phyloP scores from a whole-genome alignment of 495 filamentous ascomycete genomes.

The Aspergillus wentii region DNA sequence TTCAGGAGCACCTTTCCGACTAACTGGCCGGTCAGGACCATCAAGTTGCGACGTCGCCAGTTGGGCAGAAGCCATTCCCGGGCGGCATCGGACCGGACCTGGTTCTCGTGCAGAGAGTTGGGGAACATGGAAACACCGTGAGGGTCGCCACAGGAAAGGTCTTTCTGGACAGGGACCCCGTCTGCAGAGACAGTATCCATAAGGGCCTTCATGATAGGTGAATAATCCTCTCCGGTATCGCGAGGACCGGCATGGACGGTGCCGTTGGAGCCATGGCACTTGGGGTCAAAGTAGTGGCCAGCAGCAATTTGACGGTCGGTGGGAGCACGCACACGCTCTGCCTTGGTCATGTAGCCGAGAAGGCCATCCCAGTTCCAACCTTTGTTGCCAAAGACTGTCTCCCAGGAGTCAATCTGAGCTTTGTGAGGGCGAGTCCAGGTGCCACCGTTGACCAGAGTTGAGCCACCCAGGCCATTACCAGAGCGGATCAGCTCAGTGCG shows the following conservation, averaged over 20 bases:
- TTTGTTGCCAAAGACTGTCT: constrained; percentile 31
- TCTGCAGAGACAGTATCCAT: not conserved
- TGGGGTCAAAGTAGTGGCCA: constrained; percentile 4
- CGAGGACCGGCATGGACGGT: constrained; percentile 6
- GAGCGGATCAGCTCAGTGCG: not conserved
- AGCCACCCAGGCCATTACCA: constrained; percentile 36
- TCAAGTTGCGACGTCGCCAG: constrained; percentile 31
- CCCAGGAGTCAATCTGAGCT: constrained; percentile 41
- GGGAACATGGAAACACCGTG: constrained; percentile 5
- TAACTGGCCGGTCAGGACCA: constrained; percentile 32
- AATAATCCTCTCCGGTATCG: constrained; percentile 1
- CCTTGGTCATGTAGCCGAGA: constrained; percentile 30
- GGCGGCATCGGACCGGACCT: constrained; percentile 24
- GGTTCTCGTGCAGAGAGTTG: not conserved
- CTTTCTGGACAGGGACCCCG: constrained; percentile 2
- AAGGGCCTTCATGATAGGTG: constrained; percentile 8
- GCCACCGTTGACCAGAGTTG: constrained; percentile 46
- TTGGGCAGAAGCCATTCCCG: constrained; percentile 38
- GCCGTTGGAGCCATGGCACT: constrained; percentile 6
- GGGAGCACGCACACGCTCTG: not conserved
- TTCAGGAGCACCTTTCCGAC: constrained; percentile 31
- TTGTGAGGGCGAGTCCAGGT: constrained; percentile 36
- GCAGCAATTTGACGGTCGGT: constrained; percentile 1
- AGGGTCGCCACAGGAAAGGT: constrained; percentile 5
- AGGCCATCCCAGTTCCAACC: constrained; percentile 45